Conservation (phyloP, 495 filamentous ascomycete genomes). For the Usnea hakonensis region DNA sequence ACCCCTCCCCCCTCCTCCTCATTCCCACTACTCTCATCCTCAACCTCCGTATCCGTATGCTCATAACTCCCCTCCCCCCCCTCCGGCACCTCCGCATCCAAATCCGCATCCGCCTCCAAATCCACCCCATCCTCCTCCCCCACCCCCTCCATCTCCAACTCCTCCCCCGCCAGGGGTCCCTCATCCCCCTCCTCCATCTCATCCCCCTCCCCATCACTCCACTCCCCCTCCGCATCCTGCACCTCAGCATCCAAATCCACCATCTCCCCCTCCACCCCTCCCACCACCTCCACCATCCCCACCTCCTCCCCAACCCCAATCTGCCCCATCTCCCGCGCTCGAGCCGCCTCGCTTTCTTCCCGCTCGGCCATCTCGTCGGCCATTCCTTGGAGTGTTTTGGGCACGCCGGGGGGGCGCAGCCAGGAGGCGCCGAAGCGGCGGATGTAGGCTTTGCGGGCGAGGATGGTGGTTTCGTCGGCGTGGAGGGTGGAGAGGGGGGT, state of each 20-base stretch:
- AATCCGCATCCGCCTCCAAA: conserved; percentile 24
- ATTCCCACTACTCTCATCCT: conserved; percentile 34
- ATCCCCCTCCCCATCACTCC: background rate
- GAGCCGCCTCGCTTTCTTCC: conserved; percentile 66
- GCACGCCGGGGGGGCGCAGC: conserved; percentile 68
- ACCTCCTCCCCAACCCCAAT: no score
- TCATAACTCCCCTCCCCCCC: conserved; percentile 35
- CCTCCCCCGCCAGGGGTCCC: conserved; percentile 3
- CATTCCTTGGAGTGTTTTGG: conserved; percentile 68
- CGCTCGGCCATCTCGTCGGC: conserved; percentile 72
- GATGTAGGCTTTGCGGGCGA: conserved; percentile 62
- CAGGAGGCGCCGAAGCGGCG: conserved; percentile 67
- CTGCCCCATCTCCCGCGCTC: conserved; percentile 60
- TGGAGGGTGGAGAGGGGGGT: conserved; percentile 52
- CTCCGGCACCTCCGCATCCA: conserved; percentile 46
- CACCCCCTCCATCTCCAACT: background rate
- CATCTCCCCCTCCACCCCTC: background rate
- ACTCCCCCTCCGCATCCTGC: conserved; percentile 10
- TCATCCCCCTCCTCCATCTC: conserved; percentile 2
- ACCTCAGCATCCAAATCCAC: conserved; percentile 16
- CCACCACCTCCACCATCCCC: conserved; percentile 35
- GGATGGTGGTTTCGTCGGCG: conserved; percentile 59
- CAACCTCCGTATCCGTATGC: conserved; percentile 39
- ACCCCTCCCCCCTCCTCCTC: conserved; percentile 16
- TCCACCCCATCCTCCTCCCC: background rate